Percentiles rank a stretch among this genome's conserved stretches.
Evolutionary conservation across 202 grass and related monocot genomes (phyloP).

Genomic region (Setaria italica): DNA sequence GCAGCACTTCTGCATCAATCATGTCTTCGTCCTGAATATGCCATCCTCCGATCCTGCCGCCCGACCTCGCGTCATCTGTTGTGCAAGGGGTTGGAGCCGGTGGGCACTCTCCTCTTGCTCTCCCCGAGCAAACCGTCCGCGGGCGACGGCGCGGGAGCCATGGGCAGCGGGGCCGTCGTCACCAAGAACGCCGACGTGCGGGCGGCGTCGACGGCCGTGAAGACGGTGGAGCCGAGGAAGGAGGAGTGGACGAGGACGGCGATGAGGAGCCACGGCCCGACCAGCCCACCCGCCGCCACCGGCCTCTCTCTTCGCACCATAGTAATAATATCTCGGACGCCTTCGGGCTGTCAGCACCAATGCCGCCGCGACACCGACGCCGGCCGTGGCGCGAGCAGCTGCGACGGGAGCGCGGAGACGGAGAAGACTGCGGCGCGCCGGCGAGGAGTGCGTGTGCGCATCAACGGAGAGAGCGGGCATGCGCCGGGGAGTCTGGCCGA

Average conservation of each 20-base stretch:
- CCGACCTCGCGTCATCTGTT: slow-evolving; percentile 53
- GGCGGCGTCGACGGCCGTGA: slow-evolving; percentile 56
- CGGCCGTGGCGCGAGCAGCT: slow-evolving; percentile 7
- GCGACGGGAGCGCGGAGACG: slow-evolving; percentile 7
- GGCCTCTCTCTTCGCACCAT: slow-evolving; percentile 42
- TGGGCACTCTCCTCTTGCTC: slow-evolving; percentile 55
- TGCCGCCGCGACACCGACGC: not conserved
- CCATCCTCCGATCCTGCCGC: not conserved
- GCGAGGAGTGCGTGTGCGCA: slow-evolving; percentile 22
- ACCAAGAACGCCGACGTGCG: slow-evolving; percentile 56
- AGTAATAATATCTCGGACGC: not conserved
- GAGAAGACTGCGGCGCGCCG: not conserved
- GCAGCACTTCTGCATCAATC: not conserved
- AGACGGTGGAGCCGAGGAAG: slow-evolving; percentile 50
- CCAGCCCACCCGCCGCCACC: slow-evolving; percentile 4
- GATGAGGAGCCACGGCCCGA: slow-evolving; percentile 54
- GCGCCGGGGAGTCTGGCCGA: not conserved
- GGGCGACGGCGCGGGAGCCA: slow-evolving; percentile 47
- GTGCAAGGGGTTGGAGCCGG: slow-evolving; percentile 74
- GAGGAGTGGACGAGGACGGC: slow-evolving; percentile 51
- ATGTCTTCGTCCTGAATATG: not conserved
- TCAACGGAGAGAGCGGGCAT: slow-evolving; percentile 16
- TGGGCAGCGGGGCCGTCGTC: slow-evolving; percentile 15
- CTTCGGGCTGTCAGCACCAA: not conserved
- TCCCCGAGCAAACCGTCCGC: slow-evolving; percentile 24